These are phyloP conservation scores for Dryadomyces quercus-mongolicae DNA, from an alignment of 2,329 filamentous ascomycete genomes.

Conservation along the genomic window DNA sequence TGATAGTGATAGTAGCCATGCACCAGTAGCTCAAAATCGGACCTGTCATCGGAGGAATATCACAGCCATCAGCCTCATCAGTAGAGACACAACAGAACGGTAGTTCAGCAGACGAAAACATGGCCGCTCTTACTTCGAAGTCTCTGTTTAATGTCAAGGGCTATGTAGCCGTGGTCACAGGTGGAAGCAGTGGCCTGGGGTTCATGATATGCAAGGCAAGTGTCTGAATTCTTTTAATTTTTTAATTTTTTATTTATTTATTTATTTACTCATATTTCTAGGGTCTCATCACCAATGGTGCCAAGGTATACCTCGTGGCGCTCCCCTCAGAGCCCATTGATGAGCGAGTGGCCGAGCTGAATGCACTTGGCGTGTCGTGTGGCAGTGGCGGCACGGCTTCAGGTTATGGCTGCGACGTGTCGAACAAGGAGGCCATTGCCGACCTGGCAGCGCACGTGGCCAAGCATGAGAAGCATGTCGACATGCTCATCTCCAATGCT, in stretches of 20 bases:
- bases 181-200: constrained; percentile 20
- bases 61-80: too few species aligned
- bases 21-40: too few species aligned
- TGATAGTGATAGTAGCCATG: too few species aligned
- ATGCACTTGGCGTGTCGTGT: constrained; percentile 34
- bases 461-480: constrained; percentile 39
- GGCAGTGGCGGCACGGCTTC: constrained; percentile 15
- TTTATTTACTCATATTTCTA: constrained; percentile 13
- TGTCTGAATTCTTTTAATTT: not conserved
- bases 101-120: too few species aligned
- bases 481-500: constrained; percentile 13
- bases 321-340: constrained; percentile 50
- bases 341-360: constrained; percentile 45
- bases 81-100: too few species aligned
- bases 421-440: constrained; percentile 46
- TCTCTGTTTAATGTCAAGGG: constrained; percentile 15
- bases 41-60: too few species aligned
- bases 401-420: constrained; percentile 42
- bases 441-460: constrained; percentile 45
- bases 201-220: constrained; percentile 18
- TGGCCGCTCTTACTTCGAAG: too few species aligned
- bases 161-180: constrained; percentile 21
- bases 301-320: constrained; percentile 59
- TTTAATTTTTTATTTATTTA: constrained; percentile 6
- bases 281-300: constrained; percentile 45